phyloP scores from a whole-genome alignment of 495 filamentous ascomycete species.

The Talaromyces trachyspermus region DNA sequence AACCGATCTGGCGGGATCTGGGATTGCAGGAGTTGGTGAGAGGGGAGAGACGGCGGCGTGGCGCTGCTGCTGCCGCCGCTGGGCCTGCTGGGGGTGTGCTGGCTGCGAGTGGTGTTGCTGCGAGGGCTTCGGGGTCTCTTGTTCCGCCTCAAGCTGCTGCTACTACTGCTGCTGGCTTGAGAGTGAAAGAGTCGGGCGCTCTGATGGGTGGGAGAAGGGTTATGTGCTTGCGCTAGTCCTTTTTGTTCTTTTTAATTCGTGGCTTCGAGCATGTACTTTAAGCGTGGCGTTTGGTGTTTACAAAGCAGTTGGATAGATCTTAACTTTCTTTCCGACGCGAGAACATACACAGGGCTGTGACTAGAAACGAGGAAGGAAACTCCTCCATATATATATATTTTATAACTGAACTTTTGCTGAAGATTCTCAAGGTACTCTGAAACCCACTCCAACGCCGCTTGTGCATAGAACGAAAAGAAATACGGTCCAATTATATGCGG shows the following conservation, averaged over 20 bases:
- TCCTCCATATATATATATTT: no score
- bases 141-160: neutral
- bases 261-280: neutral
- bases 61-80: constrained; percentile 63
- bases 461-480: constrained; percentile 6
- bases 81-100: constrained; percentile 16
- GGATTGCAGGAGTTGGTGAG: constrained; percentile 66
- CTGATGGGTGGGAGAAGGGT: constrained; percentile 33
- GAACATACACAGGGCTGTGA: no score
- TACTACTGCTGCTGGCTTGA: constrained; percentile 8
- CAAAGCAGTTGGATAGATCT: neutral
- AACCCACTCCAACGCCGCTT: neutral
- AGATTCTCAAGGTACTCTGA: no score
- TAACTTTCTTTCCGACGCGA: no score
- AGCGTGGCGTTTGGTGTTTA: constrained; percentile 7
- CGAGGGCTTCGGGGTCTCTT: constrained; percentile 5
- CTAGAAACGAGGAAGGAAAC: no score
- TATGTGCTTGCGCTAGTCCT: constrained; percentile 29
- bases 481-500: constrained; percentile 48
- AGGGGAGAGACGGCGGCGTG: constrained; percentile 14
- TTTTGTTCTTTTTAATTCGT: neutral
- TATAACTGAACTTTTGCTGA: no score
- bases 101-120: constrained; percentile 8
- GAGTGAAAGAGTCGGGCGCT: constrained; percentile 29
- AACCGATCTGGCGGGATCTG: constrained; percentile 80